These are phyloP conservation scores for Backusella australiensis DNA, from an alignment of 192 early-diverging fungal species.

Conservation along the genomic window DNA sequence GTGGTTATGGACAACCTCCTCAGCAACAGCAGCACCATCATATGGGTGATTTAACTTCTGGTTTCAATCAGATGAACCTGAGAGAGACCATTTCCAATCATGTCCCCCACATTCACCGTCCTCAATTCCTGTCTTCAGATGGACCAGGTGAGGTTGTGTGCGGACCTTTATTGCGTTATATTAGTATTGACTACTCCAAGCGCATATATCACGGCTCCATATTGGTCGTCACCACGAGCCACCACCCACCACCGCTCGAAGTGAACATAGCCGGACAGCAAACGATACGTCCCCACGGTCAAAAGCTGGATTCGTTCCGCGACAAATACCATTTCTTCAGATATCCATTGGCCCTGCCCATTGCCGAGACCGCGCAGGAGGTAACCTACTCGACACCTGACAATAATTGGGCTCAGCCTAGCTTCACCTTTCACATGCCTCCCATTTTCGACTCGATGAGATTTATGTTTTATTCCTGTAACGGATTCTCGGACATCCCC, in stretches of 20 bases:
- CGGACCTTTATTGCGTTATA: conserved; percentile 47
- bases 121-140: neutral
- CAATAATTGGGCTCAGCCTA: conserved; percentile 24
- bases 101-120: neutral
- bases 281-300: conserved; percentile 12
- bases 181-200: conserved; percentile 36
- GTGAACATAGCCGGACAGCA: neutral
- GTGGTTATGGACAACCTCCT: neutral
- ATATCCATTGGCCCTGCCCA: conserved; percentile 50
- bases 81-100: neutral
- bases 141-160: conserved; percentile 28
- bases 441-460: conserved; percentile 54
- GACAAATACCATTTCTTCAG: conserved; percentile 64
- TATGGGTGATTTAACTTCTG: neutral
- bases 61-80: conserved; percentile 1
- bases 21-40: neutral
- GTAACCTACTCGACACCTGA: conserved; percentile 38
- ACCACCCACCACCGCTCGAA: conserved; percentile 26
- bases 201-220: conserved; percentile 45
- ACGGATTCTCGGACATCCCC: conserved; percentile 62
- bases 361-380: conserved; percentile 43
- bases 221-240: conserved; percentile 42
- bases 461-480: conserved; percentile 71
- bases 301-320: conserved; percentile 51
- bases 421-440: conserved; percentile 43